Percentiles rank a stretch among this genome's conserved stretches.
phyloP scores from a whole-genome alignment of 768 basidiomycete genomes.

The Mycena polygramma region DNA sequence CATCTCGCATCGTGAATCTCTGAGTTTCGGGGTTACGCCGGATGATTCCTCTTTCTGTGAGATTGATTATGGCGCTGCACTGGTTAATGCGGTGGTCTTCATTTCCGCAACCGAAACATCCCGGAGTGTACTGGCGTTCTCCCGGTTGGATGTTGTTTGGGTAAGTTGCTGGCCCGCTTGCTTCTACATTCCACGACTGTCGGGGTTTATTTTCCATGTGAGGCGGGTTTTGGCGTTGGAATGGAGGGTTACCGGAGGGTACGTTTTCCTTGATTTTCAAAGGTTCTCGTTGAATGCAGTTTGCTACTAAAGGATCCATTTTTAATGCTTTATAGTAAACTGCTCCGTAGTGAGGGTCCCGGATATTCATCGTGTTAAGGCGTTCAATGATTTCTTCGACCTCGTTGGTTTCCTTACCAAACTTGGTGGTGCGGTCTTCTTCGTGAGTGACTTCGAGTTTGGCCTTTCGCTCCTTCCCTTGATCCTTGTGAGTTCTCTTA shows the following conservation, averaged over 20 bases:
- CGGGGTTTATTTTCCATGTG: neutral
- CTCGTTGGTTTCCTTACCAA: neutral
- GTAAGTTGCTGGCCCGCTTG: neutral
- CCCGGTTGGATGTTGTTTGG: neutral
- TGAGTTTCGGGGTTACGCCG: constrained; percentile 1
- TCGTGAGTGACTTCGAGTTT: neutral
- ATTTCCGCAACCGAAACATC: neutral
- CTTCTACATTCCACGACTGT: constrained; percentile 6
- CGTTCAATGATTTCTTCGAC: constrained; percentile 8
- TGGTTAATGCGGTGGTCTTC: neutral
- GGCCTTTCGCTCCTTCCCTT: neutral
- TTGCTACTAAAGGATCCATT: constrained; percentile 6
- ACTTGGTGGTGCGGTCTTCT: neutral
- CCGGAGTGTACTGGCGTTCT: neutral
- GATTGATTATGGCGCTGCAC: neutral
- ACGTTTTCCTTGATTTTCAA: neutral
- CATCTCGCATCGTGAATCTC: neutral
- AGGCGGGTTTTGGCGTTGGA: neutral
- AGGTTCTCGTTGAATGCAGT: constrained; percentile 3
- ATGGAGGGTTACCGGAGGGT: neutral
- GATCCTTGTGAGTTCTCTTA: neutral
- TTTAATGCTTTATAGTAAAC: constrained; percentile 16
- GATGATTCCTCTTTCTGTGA: neutral
- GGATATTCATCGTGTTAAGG: constrained; percentile 9
- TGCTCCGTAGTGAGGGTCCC: constrained; percentile 13